Evolutionary conservation across 2,329 filamentous ascomycete species (phyloP), one percentile per base, ranked within the genome.

Genomic region (Xylaria arbuscula): DNA sequence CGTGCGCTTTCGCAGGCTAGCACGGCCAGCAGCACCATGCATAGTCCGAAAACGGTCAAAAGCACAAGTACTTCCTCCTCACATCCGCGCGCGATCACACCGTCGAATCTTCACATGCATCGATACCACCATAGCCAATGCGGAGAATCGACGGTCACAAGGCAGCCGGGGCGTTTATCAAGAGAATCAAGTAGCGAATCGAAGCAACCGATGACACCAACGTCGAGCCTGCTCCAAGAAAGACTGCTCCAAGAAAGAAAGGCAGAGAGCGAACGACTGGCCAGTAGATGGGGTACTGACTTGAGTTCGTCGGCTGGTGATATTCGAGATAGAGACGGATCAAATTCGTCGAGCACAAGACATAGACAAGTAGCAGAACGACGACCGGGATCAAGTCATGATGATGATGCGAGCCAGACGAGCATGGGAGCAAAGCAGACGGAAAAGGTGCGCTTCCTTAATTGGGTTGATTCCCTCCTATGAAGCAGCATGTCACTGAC

Each of bases 341-440:
- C 78, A 13, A 79, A 77, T 61, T 85, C 83, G 1, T 83, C 84
- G 0, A 73, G 77, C 38, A 80, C 74, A 65, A 78, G 68, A 73
- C 70, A 69, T 61, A 78, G 64, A 11, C 75, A 75, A 0, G 72
- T 76, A 0, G 81, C 81, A 24, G 77, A 76, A 34, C 79, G 77
- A 42, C 80, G 82, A 8, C 84, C 84, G 1, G 77, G 77, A n/a
- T 85, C 84, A 1, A 84, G 82, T 66, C 72, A 77, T 24, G 81
- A 76, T 8, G 76, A 80, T 7, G 84, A 86, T 9, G 71, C 77
- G 11, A 84, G 81, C 72, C 85, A 84, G 70, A 88, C 85, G 71
- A 84, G 84, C 3, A 82, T 91, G 78, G 89, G 90, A 1, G 80
- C 89, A 7, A 90, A 90, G 75, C 90, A 92, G 73, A 89, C 91